Percentiles rank a stretch among this genome's conserved stretches.
These are phyloP conservation scores for Ogataea paraovalis DNA, from an alignment of 805 yeast species.

Conservation along the genomic window DNA sequence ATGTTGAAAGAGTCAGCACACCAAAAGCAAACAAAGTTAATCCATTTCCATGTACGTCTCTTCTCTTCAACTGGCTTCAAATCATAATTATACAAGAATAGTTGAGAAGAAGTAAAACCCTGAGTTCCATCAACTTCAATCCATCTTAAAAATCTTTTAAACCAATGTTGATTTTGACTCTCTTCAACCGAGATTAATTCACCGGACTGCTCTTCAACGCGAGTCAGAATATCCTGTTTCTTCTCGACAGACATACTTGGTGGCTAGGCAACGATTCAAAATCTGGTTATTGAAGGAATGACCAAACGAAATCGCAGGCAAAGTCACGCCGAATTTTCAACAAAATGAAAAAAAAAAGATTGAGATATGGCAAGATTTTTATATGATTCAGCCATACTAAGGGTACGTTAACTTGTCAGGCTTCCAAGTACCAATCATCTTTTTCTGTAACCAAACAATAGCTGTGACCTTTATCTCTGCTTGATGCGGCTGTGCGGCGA, in stretches of 20 bases:
- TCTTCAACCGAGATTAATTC: neutral
- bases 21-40: conserved; percentile 78
- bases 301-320: too few relatives aligned
- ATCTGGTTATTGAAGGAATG: neutral
- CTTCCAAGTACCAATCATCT: too few relatives aligned
- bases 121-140: conserved; percentile 29
- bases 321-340: too few relatives aligned
- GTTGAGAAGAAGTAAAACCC: conserved; percentile 47
- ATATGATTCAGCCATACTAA: too few relatives aligned
- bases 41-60: conserved; percentile 85
- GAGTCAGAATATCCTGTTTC: neutral
- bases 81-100: conserved; percentile 71
- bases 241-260: neutral
- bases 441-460: too few relatives aligned
- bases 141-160: conserved; percentile 8
- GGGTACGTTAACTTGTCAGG: too few relatives aligned
- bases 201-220: neutral
- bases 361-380: too few relatives aligned
- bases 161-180: neutral
- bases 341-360: too few relatives aligned
- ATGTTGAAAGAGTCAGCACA: conserved; percentile 85
- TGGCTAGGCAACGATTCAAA: neutral
- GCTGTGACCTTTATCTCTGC: too few relatives aligned
- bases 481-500: too few relatives aligned
- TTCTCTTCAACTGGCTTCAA: conserved; percentile 71